Base-by-base conservation (phyloP, 495 filamentous ascomycete species). In the Chlorociboria aeruginascens region DNA sequence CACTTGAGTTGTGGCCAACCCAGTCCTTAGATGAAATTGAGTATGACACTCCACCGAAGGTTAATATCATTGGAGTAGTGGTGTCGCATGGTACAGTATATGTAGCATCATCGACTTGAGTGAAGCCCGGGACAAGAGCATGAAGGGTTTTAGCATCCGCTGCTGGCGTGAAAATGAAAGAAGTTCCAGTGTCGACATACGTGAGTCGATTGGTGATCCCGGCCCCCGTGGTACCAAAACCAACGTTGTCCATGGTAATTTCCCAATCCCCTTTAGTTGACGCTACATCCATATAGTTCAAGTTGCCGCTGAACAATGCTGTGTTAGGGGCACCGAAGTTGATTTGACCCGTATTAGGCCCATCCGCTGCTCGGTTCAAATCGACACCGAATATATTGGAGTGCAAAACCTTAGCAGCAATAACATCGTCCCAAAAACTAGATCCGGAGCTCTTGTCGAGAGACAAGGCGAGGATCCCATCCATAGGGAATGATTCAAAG, bases 391-490 rank as follows among this genome's bases (percentile, higher is more conserved):
- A 78, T 14, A 92, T 57, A 56, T 85, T 86, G 0, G 73, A 64
- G 8, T 71, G 52, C 40, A 93, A 66, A 3, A 73, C 43, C 29
- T 75, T 72, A n/a, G 75, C 64, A 3, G 72, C 52, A n/a, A 65
- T 67, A 17, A 90, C 66, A 25, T 66, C 57, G 32, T 79, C 72
- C 65, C 89, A 72, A 54, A 88, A 77, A 1, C 74, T 81, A 29
- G 79, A 72, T 8, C 70, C 46, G 29, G 69, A 7, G 56, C 66
- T 55, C 50, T 64, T 43, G 63, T 66, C 54, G 64, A 70, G 78
- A 7, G 79, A 79, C n/a, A 93, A 65, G 7, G 85, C 87, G 6
- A 93, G 63, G 41, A 94, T 92, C n/a, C 87, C 87, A 58, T 94
- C 87, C 53, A 92, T 83, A 13, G 86, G 81, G 55, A 88, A 92